A percentile compares a stretch with the other conserved stretches of the same genome.
Conservation (phyloP, 2,329 filamentous ascomycete genomes). For the Alternaria sp. region DNA sequence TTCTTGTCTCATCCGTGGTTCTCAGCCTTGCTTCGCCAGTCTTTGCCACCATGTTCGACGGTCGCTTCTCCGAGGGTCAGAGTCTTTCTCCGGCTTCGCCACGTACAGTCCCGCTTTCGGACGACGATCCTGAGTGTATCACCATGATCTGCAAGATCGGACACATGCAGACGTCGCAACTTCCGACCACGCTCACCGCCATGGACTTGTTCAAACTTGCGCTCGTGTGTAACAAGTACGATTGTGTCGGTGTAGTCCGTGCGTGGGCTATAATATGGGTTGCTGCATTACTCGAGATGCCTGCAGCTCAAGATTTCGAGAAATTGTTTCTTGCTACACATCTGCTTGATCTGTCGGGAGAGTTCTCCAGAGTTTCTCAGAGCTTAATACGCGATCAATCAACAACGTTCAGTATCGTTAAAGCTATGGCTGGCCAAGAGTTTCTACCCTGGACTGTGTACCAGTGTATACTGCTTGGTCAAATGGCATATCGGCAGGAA, state of each 20-base stretch:
- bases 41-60: too few species aligned
- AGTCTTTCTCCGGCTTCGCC: too few species aligned
- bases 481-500: background rate
- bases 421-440: background rate
- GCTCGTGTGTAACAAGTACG: constrained; percentile 36
- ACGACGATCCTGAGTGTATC: constrained; percentile 17
- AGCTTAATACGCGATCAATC: too few species aligned
- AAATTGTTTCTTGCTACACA: constrained; percentile 14
- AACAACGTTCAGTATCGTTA: too few species aligned
- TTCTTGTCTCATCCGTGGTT: too few species aligned
- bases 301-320: background rate
- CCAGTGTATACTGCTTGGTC: background rate
- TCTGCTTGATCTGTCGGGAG: constrained; percentile 13
- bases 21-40: too few species aligned
- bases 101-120: constrained; percentile 13
- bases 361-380: constrained; percentile 5
- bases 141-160: background rate
- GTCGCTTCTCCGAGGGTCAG: too few species aligned
- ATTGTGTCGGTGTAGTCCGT: constrained; percentile 24
- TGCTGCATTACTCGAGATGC: background rate
- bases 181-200: constrained; percentile 16
- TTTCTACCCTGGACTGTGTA: background rate
- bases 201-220: constrained; percentile 27
- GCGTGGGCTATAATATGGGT: constrained; percentile 22
- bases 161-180: constrained; percentile 18